Evolutionary conservation across 345 rosid genomes (phyloP).

Genomic region (Bretschneidera sinensis): DNA sequence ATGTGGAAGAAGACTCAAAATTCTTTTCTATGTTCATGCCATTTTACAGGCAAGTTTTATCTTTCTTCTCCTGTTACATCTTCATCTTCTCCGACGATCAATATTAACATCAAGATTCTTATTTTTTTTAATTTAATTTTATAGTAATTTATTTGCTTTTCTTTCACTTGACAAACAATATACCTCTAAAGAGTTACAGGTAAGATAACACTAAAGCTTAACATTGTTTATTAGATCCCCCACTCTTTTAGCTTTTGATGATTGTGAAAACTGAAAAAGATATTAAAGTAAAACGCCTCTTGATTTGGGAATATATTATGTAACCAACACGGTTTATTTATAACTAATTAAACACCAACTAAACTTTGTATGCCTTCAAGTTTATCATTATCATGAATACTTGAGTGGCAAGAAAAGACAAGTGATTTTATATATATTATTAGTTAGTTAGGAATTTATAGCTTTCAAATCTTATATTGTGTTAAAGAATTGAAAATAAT

Average conservation of each 20-base stretch:
- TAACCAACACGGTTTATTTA: conserved; percentile 18
- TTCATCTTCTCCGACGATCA: not conserved
- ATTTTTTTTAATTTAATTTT: conserved; percentile 10
- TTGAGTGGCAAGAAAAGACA: conserved; percentile 31
- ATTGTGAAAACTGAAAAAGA: conserved; percentile 15
- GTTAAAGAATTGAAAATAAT: conserved; percentile 10
- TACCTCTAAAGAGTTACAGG: conserved; percentile 9
- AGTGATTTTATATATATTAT: conserved; percentile 1
- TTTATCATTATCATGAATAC: conserved; percentile 20
- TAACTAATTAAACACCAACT: conserved; percentile 2
- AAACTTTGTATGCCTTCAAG: conserved; percentile 1
- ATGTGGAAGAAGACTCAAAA: conserved; percentile 44
- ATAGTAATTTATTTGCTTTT: conserved; percentile 23
- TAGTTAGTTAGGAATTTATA: not conserved
- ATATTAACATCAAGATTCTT: not conserved
- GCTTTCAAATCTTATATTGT: not conserved
- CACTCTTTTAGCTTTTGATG: conserved; percentile 18
- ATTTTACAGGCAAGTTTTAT: conserved; percentile 59
- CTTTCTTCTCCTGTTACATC: conserved; percentile 1
- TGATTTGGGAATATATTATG: conserved; percentile 8
- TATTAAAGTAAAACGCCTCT: not conserved
- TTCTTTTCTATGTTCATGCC: conserved; percentile 60
- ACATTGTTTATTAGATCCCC: no score
- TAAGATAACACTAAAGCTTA: no score
- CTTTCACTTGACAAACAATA: conserved; percentile 8